A percentile compares a stretch with the other conserved stretches of the same genome.
These are phyloP conservation scores for Scedosporium boydii DNA, from an alignment of 2,329 filamentous ascomycete genomes.

Conservation along the genomic window DNA sequence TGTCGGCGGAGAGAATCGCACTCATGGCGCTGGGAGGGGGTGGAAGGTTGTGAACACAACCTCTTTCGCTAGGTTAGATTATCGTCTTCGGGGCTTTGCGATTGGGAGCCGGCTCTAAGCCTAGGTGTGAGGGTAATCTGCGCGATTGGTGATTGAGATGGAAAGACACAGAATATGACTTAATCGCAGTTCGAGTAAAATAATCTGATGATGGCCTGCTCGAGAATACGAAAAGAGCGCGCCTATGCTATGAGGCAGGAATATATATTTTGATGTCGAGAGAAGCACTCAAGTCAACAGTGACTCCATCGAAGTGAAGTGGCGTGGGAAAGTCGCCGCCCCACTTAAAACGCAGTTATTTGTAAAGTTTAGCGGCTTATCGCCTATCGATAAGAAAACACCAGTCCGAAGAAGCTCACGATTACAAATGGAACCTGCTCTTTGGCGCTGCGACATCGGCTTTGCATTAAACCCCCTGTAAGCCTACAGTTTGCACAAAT, in stretches of 20 bases:
- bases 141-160: neutral
- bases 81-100: neutral
- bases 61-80: neutral
- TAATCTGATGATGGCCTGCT: neutral
- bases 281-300: too few relatives aligned
- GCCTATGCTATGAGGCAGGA: too few relatives aligned
- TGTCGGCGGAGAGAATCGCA: constrained; percentile 91
- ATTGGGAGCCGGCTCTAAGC: neutral
- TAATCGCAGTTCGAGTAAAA: neutral
- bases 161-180: neutral
- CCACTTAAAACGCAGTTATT: neutral
- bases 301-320: too few relatives aligned
- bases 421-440: neutral
- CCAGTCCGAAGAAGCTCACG: neutral
- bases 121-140: neutral
- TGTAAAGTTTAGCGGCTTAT: neutral
- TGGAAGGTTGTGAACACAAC: neutral
- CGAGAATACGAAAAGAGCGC: too few relatives aligned
- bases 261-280: neutral
- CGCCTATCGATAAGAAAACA: neutral
- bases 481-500: too few relatives aligned
- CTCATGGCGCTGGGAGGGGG: constrained; percentile 55
- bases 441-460: too few relatives aligned
- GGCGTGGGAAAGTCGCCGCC: neutral
- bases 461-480: too few relatives aligned